Percentiles rank a stretch among this genome's conserved stretches.
Evolutionary conservation across 805 yeast species (phyloP).

Genomic region (Metschnikowia continentalis): DNA sequence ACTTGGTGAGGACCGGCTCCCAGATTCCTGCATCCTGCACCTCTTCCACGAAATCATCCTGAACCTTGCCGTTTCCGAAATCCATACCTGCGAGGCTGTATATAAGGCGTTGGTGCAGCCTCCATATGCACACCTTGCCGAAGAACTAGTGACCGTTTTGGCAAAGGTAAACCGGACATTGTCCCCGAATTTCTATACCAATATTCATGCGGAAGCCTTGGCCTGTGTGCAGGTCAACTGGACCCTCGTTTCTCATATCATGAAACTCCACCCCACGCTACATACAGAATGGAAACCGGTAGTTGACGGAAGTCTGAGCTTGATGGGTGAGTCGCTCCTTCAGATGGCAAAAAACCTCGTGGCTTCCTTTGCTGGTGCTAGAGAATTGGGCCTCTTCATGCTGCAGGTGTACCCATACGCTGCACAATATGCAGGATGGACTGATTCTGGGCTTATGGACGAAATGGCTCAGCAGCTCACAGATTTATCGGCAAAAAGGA

Average conservation of each 20-base stretch:
- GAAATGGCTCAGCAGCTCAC: conserved; percentile 39
- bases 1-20: neutral
- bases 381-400: conserved; percentile 53
- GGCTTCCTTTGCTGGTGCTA: conserved; percentile 48
- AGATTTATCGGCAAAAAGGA: conserved; percentile 46
- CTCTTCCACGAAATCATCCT: conserved; percentile 28
- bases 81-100: conserved; percentile 43
- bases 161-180: conserved; percentile 49
- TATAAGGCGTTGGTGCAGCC: conserved; percentile 38
- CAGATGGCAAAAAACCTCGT: conserved; percentile 32
- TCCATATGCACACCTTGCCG: conserved; percentile 36
- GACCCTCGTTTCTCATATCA: conserved; percentile 43
- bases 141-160: conserved; percentile 44
- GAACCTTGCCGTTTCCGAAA: conserved; percentile 29
- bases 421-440: conserved; percentile 23
- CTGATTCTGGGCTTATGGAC: conserved; percentile 24
- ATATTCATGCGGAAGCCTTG: conserved; percentile 33
- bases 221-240: conserved; percentile 29
- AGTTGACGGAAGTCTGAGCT: conserved; percentile 13
- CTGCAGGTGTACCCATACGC: conserved; percentile 39
- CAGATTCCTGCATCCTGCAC: conserved; percentile 6
- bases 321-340: neutral
- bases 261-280: conserved; percentile 55
- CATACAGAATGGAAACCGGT: conserved; percentile 43
- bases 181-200: conserved; percentile 47